Evolutionary conservation across 179 eudicot species (phyloP), one percentile per base, ranked within the genome.

Genomic region (Vitellaria paradoxa): DNA sequence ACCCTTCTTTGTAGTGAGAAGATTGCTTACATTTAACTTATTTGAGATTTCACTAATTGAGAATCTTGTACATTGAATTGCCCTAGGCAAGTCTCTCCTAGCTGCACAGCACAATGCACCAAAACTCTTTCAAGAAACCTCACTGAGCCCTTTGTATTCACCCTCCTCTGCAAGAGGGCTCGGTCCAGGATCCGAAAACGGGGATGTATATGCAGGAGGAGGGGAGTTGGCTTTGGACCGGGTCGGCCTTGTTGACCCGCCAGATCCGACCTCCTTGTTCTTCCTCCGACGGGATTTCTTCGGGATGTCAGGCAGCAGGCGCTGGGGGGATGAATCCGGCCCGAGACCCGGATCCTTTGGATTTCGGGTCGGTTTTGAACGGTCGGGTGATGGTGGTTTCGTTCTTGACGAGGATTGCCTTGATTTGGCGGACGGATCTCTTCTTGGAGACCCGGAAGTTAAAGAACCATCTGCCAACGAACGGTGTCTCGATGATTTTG

Each of bases 271-370:
- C 2, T 76, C 72, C 64, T 67, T 65, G 8, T 30, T 0, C 37
- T 76, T 65, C 64, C 87, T 92, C 73, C 91, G 72, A 7, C 86
- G 80, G 5, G 90, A 75, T 60, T 88, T 91, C 78, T 89, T 92
- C 2, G 88, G 85, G 60, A 82, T 76, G 47, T 86, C 85, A 0
- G 91, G 86, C 42, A 37, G 86, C 42, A 37, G 73, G 66, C 14
- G 17, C 46, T 46, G 17, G 0, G 79, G 45, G 59, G 45, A 79
- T 73, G 53, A 73, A 64, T 59, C 77, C 24, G 62, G 63, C 61
- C 50, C 81, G 6, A 7, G 2, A 26, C 9, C 61, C n/a, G 55
- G 20, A 42, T n/a, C 64, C 65, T 72, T 72, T 20, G 40, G 42
- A 14, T 59, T 56, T 11, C 79, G 84, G 81, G 20, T 80, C 63